Conservation (phyloP, 805 yeast species). For the Candida pseudofarinosa region DNA sequence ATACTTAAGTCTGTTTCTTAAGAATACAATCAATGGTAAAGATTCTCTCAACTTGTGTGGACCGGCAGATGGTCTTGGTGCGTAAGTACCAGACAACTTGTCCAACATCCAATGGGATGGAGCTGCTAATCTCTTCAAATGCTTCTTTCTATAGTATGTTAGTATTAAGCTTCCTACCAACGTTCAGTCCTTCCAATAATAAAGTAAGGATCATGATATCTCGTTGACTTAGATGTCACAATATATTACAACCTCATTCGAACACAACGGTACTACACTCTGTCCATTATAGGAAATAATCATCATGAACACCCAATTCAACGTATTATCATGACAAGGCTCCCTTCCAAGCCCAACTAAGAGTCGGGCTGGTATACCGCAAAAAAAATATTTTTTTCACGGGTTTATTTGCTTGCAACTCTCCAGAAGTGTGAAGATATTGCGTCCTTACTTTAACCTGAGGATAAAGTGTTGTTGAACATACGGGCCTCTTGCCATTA, state of each 20-base stretch:
- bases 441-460: neutral
- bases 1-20: constrained; percentile 98
- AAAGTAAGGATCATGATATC: neutral
- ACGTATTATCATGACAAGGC: constrained; percentile 46
- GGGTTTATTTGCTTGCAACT: neutral
- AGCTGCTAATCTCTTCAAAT: constrained; percentile 99
- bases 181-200: neutral
- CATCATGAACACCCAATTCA: constrained; percentile 8
- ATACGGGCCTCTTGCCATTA: constrained; percentile 55
- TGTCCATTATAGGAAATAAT: neutral
- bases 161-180: constrained; percentile 14
- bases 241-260: neutral
- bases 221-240: neutral
- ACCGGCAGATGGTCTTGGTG: constrained; percentile 99
- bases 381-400: neutral
- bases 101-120: constrained; percentile 99
- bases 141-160: constrained; percentile 75
- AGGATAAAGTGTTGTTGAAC: constrained; percentile 19
- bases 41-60: constrained; percentile 99
- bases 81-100: constrained; percentile 98
- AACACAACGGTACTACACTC: neutral
- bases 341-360: constrained; percentile 36
- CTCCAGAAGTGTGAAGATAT: neutral
- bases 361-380: constrained; percentile 6
- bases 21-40: constrained; percentile 92